Evolutionary conservation across 805 yeast genomes (phyloP), one percentile per base, ranked within the genome.

Genomic region (Yarrowia alimentaria): DNA sequence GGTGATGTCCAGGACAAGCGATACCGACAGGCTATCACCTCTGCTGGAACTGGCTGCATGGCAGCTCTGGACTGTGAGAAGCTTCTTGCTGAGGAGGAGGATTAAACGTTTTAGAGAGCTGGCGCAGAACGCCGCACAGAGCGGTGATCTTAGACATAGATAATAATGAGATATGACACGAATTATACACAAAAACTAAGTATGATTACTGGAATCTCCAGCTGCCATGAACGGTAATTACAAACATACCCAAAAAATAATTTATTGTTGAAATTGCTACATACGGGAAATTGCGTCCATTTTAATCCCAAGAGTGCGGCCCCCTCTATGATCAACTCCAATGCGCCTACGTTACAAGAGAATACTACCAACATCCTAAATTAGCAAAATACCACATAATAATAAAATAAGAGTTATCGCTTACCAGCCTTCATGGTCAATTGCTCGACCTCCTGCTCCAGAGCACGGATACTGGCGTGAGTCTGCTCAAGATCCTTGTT

Each of bases 1-100:
- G 99, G 99, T 72, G 99, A 93, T 66, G 99, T 93, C 53, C 99
- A 93, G 72, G 99, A 93, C 72, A 83, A 87, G 69, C 80, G 79
- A 67, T 93, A 91, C 72, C 87, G 99, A 81, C 99, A 93, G 75
- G 99, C 99, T 54, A 88, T 93, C 65, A 93, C 99, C 32, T 89
- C 97, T 68, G 99, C 99, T n/a, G 99, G 99, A 65, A 78, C 96
- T 57, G 99, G 99, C 57, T 93, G 99, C 77, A 91, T 90, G 97
- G 99, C 99, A 62, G 99, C 95, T 55, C 78, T 93, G 56, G 98
- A 93, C 63, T 87, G 91, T 64, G 97, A 90, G 73, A 83, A 80
- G 68, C 85, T 76, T 68, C 67, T 90, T 56, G 72, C 91, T 37
- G 94, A 85, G 54, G 50, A 43, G 54, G 50, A 43, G 50, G 50